These are phyloP conservation scores for Coemansia erecta DNA, from an alignment of 192 early-diverging fungal genomes.

Conservation along the genomic window DNA sequence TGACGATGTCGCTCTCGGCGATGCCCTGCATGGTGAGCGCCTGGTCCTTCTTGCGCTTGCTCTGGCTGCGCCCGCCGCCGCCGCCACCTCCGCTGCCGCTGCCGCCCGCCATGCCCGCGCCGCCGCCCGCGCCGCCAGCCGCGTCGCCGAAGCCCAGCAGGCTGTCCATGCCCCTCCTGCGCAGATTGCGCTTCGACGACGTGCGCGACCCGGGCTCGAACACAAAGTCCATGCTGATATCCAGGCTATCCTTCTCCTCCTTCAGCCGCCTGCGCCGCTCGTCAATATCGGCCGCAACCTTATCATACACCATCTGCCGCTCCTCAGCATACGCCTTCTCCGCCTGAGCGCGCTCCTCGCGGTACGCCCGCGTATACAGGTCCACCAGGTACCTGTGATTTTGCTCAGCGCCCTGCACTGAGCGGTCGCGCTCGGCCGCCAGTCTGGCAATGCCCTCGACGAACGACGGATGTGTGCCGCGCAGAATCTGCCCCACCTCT, in stretches of 20 bases:
- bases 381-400: conserved; percentile 40
- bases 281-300: conserved; percentile 74
- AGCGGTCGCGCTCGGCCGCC: conserved; percentile 67
- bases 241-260: conserved; percentile 85
- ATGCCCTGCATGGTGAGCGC: conserved; percentile 27
- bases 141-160: conserved; percentile 20
- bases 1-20: conserved; percentile 44
- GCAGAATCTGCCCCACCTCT: conserved; percentile 32
- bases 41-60: conserved; percentile 50
- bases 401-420: conserved; percentile 65
- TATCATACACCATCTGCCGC: conserved; percentile 68
- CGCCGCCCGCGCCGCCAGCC: not conserved
- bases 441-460: conserved; percentile 62
- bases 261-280: conserved; percentile 70
- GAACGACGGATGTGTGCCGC: conserved; percentile 70
- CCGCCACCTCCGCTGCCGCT: not conserved
- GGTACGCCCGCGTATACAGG: conserved; percentile 32
- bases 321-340: conserved; percentile 71
- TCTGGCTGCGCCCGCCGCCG: conserved; percentile 8
- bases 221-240: conserved; percentile 61
- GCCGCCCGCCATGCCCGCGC: not conserved
- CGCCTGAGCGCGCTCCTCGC: conserved; percentile 40
- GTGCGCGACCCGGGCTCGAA: conserved; percentile 43
- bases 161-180: conserved; percentile 57
- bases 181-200: conserved; percentile 57